Base-by-base conservation (phyloP, 2,329 filamentous ascomycete species). In the Arthroderma uncinatum region DNA sequence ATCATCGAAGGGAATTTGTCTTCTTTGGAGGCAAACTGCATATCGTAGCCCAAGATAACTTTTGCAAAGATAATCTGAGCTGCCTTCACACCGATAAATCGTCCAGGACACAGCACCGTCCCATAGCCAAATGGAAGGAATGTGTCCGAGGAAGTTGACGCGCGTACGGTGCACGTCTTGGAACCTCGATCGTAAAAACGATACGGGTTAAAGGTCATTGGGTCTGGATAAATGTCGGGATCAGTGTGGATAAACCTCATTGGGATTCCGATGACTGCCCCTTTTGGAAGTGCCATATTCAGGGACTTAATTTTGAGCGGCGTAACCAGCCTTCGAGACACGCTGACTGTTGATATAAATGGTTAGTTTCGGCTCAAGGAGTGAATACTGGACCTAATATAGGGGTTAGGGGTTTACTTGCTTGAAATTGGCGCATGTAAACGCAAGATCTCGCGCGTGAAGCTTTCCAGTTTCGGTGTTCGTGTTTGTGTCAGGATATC, bases 91-190 rank as follows among this genome's bases (percentile, higher is more conserved):
- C 50, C 50, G 4, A 53, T 34, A 2, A 53, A 53, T 9, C 53
- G 19, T n/a, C 53, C 53, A n/a, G 53, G 53, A 19, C 53, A 55
- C 6, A 55, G 7, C n/a, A 8, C 16, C 10, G 4, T 19, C 19
- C 53, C 53, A 30, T 42, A 39, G 16, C 53, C 39, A 33, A 55
- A 55, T 8, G 53, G n/a, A 8, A 55, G 53, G n/a, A 40, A 55
- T 8, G 34, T 40, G n/a, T 55, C 34, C 8, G 53, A 40, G n/a
- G 36, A n/a, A 12, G 53, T 55, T 10, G 37, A 23, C 19, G 37
- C 37, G 19, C 37, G 34, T 23, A 23, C 34, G 7, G 19, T 55
- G 39, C 34, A 9, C 4, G 34, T 30, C 1, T 55, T 55, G 2
- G 36, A 28, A 8, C 19, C 2, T 21, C 4, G 9, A 16, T 55